phyloP scores from a whole-genome alignment of 2,329 filamentous ascomycete species.

The Colletotrichum viniferum region DNA sequence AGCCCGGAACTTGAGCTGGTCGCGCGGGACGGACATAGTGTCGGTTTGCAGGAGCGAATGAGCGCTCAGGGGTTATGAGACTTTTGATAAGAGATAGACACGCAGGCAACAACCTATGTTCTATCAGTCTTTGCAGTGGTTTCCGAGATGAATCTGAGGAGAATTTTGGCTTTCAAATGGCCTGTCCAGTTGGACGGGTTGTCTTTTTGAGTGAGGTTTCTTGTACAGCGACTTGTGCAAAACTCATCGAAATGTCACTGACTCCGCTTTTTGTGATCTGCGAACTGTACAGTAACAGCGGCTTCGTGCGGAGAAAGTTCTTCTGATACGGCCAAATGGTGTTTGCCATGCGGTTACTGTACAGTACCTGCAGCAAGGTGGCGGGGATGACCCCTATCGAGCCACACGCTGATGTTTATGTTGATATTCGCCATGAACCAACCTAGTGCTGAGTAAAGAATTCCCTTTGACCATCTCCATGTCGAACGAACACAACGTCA shows the following conservation, averaged over 20 bases:
- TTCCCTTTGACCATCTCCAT: fast-evolving
- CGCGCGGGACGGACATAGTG: not conserved
- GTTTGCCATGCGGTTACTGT: not conserved
- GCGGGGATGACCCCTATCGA: not conserved
- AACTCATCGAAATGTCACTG: not conserved
- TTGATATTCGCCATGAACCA: not conserved
- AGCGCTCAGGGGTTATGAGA: not conserved
- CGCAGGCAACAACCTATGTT: not conserved
- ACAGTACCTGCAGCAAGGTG: not conserved
- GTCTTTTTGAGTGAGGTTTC: not conserved
- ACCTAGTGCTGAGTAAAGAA: not conserved
- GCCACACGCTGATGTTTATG: not conserved
- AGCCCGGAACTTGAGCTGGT: not conserved
- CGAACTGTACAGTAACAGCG: not conserved
- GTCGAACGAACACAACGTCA: not conserved
- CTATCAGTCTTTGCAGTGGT: not conserved
- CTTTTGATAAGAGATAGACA: not conserved
- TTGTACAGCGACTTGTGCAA: not conserved
- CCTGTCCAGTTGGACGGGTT: not conserved
- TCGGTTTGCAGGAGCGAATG: not conserved
- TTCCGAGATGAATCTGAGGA: not conserved
- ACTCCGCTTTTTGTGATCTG: not conserved
- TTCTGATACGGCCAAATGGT: not conserved
- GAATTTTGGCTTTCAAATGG: not conserved
- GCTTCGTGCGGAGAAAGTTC: not conserved